Evolutionary conservation across 257 asterid genomes (phyloP), one percentile per base, ranked within the genome.

Genomic region (Solanum ahanhuiri): DNA sequence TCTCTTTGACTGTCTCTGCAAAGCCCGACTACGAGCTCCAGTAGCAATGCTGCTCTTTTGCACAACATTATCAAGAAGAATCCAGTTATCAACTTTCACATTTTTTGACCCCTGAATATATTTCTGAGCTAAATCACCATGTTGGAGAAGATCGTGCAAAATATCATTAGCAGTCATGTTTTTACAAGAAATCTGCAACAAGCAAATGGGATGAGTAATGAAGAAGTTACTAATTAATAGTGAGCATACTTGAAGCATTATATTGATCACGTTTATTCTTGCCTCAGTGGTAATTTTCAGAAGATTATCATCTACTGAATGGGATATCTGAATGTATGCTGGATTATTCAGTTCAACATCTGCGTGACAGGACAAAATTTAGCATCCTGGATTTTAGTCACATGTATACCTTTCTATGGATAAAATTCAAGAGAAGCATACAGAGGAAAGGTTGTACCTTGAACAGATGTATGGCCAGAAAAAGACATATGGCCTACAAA

Each of bases 1-100:
- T 86, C 96, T 92, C 86, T 89, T 96, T 73, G 98, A 92, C 81
- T 87, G 91, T 12, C 88, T 85, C 70, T 85, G 91, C 82, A 88
- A 88, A 69, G 91, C 87, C 60, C 84, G 90, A 34, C 30, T 25
- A 87, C 84, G 86, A 63, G 91, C 83, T 79, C 85, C 31, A 81
- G 81, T 83, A 34, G 90, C 89, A 58, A 82, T 73, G 85, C 91
- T 87, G 85, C 89, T 88, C 88, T 91, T 93, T 34, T 45, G 92
- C 83, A 95, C 95, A 91, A 43, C 90, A 91, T 92, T 96, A 90
- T 96, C 98, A 15, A 96, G 98, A 87, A 95, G 98, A 72, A 96
- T 93, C n/a, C 92, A 89, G 51, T 92, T 88, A 89, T 95, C 98
- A 63, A 93, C 93, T 89, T 92, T 92, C 87, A 93, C 88, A 88